A percentile compares a stretch with the other conserved stretches of the same genome.
phyloP scores from a whole-genome alignment of 2,329 filamentous ascomycete genomes.

The Trichoderma sp. region DNA sequence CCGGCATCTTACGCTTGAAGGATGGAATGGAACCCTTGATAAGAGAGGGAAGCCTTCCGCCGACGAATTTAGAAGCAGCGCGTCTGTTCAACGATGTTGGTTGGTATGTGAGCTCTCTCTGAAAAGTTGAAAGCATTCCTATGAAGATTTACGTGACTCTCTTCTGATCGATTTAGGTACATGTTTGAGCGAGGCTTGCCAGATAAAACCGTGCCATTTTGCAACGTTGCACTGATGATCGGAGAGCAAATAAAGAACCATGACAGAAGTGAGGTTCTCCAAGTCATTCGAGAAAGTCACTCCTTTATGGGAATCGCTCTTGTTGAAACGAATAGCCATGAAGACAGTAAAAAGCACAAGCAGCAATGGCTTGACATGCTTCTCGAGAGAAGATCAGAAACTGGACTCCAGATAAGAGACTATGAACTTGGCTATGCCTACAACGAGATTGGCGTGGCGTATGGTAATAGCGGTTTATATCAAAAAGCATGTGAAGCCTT shows the following conservation, averaged over 20 bases:
- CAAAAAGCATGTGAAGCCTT: neutral
- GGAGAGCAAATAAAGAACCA: neutral
- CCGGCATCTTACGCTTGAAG: neutral
- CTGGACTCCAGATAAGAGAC: neutral
- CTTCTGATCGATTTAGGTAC: neutral
- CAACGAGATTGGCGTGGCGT: conserved; percentile 10
- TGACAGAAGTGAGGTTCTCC: neutral
- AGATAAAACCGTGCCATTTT: neutral
- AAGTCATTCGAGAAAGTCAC: neutral
- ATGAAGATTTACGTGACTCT: too few species aligned
- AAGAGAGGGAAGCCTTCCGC: too few species aligned
- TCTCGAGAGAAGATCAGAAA: neutral
- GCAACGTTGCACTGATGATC: neutral
- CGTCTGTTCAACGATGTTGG: conserved; percentile 7
- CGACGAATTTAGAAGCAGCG: neutral
- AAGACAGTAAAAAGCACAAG: neutral
- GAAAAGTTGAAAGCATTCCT: too few species aligned
- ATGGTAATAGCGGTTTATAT: neutral
- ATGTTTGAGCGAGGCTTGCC: conserved; percentile 16
- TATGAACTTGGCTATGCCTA: conserved; percentile 16
- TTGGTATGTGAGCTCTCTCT: neutral
- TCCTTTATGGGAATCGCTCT: neutral
- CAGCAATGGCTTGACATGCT: conserved; percentile 7
- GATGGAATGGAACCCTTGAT: neutral
- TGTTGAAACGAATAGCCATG: conserved; percentile 2